Conservation (phyloP, 2,329 filamentous ascomycete species). For the Fusarium incarnatum region DNA sequence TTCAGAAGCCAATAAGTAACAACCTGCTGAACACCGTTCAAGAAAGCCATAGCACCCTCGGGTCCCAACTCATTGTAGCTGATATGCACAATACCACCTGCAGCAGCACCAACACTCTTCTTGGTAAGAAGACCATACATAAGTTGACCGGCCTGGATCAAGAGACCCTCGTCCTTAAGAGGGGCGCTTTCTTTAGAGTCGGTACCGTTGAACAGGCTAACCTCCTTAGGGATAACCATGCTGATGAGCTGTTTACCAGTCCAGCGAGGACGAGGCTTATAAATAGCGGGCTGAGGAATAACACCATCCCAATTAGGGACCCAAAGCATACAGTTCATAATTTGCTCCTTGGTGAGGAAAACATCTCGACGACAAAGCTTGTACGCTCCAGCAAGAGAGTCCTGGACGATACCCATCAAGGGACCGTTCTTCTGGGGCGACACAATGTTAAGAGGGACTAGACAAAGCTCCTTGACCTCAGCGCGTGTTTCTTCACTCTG, state of each 20-base stretch:
- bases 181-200: slow-evolving; percentile 72
- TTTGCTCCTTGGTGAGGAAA: slow-evolving; percentile 88
- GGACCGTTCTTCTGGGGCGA: slow-evolving; percentile 97
- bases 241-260: slow-evolving; percentile 98
- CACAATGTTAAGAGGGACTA: slow-evolving; percentile 98
- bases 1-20: slow-evolving; percentile 98
- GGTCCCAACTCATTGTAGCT: slow-evolving; percentile 95
- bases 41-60: slow-evolving; percentile 89
- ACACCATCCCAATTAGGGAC: slow-evolving; percentile 97
- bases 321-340: slow-evolving; percentile 98
- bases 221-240: slow-evolving; percentile 86
- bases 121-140: slow-evolving; percentile 93
- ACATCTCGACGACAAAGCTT: slow-evolving; percentile 95
- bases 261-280: slow-evolving; percentile 93
- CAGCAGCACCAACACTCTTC: slow-evolving; percentile 91
- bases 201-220: slow-evolving; percentile 77
- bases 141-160: slow-evolving; percentile 88
- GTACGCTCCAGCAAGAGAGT: slow-evolving; percentile 95
- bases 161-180: slow-evolving; percentile 78
- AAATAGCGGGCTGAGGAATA: slow-evolving; percentile 91
- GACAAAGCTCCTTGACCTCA: slow-evolving; percentile 92
- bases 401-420: slow-evolving; percentile 99
- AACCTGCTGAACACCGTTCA: slow-evolving; percentile 94
- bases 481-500: slow-evolving; percentile 97
- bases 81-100: slow-evolving; percentile 92